These are phyloP conservation scores for Colletotrichum cordylinicola DNA, from an alignment of 2,329 filamentous ascomycete species.

Conservation along the genomic window DNA sequence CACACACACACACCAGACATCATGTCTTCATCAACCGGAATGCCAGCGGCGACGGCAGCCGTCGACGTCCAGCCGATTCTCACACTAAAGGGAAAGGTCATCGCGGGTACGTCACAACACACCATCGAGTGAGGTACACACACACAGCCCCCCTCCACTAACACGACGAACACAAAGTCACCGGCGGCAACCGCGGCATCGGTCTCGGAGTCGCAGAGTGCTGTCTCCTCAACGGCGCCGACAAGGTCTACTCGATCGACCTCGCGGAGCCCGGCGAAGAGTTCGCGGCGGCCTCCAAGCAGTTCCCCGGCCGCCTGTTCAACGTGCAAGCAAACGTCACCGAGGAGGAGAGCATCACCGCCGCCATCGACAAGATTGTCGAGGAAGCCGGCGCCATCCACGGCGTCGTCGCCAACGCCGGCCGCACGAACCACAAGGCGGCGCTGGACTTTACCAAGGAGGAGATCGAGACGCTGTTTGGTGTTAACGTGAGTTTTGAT, in stretches of 20 bases:
- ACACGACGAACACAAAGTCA: constrained; percentile 29
- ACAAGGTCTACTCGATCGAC: constrained; percentile 40
- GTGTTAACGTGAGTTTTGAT: constrained; percentile 16
- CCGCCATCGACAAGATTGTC: constrained; percentile 50
- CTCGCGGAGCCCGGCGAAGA: constrained; percentile 29
- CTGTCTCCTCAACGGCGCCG: constrained; percentile 49
- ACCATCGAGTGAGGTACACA: not conserved
- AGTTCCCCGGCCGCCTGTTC: constrained; percentile 43
- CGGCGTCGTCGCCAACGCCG: constrained; percentile 57
- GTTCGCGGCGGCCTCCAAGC: constrained; percentile 23
- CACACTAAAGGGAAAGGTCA: constrained; percentile 40
- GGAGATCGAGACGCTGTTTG: constrained; percentile 32
- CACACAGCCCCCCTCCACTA: not conserved
- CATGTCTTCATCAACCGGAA: not conserved
- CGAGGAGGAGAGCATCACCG: constrained; percentile 47
- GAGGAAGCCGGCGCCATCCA: constrained; percentile 47
- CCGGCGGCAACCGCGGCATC: constrained; percentile 49
- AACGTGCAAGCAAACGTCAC: constrained; percentile 52
- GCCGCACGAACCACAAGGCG: constrained; percentile 56
- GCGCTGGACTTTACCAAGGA: constrained; percentile 47
- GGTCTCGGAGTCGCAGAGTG: constrained; percentile 53
- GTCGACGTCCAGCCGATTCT: constrained; percentile 22
- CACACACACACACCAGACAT: not conserved
- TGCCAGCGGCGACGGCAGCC: not conserved
- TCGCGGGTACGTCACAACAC: constrained; percentile 35